Conservation (phyloP, 768 basidiomycete species). For the Tricholoma bakamatsutake region DNA sequence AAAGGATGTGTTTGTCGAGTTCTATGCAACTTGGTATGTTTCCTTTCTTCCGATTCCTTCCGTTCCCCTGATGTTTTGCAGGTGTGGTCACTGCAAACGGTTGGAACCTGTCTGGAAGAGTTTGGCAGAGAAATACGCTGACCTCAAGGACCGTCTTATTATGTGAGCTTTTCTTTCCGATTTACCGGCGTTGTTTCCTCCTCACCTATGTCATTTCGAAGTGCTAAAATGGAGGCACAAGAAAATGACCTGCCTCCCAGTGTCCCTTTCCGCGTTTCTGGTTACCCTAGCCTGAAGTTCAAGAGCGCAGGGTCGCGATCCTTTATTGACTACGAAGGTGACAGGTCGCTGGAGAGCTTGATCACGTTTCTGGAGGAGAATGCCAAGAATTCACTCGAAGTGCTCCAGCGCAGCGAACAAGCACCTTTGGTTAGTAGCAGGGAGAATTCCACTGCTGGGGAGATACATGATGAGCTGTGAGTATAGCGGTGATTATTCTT, state of each 20-base stretch:
- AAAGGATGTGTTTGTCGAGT: conserved; percentile 96
- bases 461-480: conserved; percentile 44
- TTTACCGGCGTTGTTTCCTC: background rate
- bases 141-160: conserved; percentile 64
- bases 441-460: conserved; percentile 15
- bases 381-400: conserved; percentile 67
- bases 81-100: conserved; percentile 96
- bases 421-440: conserved; percentile 21
- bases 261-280: conserved; percentile 80
- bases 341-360: conserved; percentile 81
- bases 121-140: conserved; percentile 78
- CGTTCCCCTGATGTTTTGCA: conserved; percentile 19
- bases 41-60: conserved; percentile 6
- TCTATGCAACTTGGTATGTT: conserved; percentile 91
- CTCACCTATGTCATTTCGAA: conserved; percentile 23
- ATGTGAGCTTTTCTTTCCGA: conserved; percentile 47
- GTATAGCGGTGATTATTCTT: conserved; percentile 3
- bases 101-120: conserved; percentile 92
- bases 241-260: conserved; percentile 93
- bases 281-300: conserved; percentile 97
- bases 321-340: conserved; percentile 93
- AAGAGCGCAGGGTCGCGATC: conserved; percentile 82
- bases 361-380: conserved; percentile 78
- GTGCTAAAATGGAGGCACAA: conserved; percentile 93
- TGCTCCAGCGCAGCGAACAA: conserved; percentile 31